A percentile compares a stretch with the other conserved stretches of the same genome.
These are phyloP conservation scores for Dacryopinax spathularia DNA, from an alignment of 768 basidiomycete species.

Conservation along the genomic window DNA sequence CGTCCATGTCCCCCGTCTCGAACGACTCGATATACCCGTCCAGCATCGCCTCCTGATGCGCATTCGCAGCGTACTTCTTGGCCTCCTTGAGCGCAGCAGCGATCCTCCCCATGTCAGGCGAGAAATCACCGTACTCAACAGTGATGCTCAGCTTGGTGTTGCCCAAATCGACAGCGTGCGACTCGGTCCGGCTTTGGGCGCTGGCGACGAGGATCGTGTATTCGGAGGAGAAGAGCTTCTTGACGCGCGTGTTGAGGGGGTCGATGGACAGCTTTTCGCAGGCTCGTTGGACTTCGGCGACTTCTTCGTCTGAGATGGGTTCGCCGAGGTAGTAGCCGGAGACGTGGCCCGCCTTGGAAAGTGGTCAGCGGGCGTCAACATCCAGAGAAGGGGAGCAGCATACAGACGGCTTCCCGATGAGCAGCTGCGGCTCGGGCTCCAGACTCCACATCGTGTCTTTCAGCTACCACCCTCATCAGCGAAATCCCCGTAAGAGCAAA, in stretches of 20 bases:
- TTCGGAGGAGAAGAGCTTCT: constrained; percentile 46
- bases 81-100: constrained; percentile 53
- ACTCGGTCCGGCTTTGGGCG: constrained; percentile 26
- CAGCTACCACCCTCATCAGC: constrained; percentile 31
- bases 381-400: background rate
- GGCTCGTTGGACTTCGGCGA: constrained; percentile 55
- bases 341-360: constrained; percentile 44
- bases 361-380: background rate
- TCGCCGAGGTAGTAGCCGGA: constrained; percentile 79
- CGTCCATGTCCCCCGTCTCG: constrained; percentile 59
- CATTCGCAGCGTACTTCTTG: constrained; percentile 57
- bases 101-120: constrained; percentile 39
- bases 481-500: background rate
- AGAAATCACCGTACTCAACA: constrained; percentile 65
- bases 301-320: constrained; percentile 58
- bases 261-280: constrained; percentile 65
- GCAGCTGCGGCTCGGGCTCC: constrained; percentile 49
- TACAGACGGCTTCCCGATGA: constrained; percentile 55
- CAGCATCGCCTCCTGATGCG: constrained; percentile 58
- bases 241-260: constrained; percentile 66
- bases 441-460: constrained; percentile 59
- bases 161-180: constrained; percentile 35
- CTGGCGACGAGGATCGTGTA: constrained; percentile 71
- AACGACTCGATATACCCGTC: constrained; percentile 73
- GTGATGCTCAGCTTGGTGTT: constrained; percentile 36